Evolutionary conservation across 2,329 filamentous ascomycete species (phyloP), one percentile per base, ranked within the genome.

Genomic region (Thelonectria olida): DNA sequence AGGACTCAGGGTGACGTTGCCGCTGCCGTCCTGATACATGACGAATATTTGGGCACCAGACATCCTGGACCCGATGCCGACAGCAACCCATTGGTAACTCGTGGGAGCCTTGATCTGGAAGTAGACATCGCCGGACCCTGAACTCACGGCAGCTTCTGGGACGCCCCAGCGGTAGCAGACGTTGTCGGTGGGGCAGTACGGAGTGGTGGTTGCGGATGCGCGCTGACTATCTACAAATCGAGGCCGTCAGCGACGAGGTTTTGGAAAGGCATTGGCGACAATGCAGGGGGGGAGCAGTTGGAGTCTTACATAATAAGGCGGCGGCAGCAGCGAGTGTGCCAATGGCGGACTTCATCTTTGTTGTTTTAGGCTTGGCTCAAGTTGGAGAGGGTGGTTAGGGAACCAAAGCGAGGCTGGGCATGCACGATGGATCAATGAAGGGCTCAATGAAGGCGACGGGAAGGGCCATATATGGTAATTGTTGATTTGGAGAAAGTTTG

Each of bases 1-100:
- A 1, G 87, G 81, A 63, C 87, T 89, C 54, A 90, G 71, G 1
- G 88, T 90, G 22, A 90, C 80, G 69, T 90, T 89, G 62, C 84
- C 83, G 4, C 67, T 65, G 60, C 85, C 85, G 64, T 88, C 80
- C 45, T 84, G 76, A 73, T 90, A 90, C 66, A 90, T 79, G 69
- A 90, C 65, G 70, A 90, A 89, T 58, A 90, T 88, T 71, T 87
- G 84, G 50, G 87, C 74, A 28, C 81, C 84, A 13, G 72, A 39
- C 88, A 90, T 90, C 41, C 64, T 61, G 0, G 70, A 67, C 45
- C 88, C 88, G 28, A 84, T 85, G 27, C 85, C 88, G 17, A 90
- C 77, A 8, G 80, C 84, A 15, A 88, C 80, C 88, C 88, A 90
- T 61, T 74, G 68, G 70, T 84, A 84, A 6, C 75, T 76, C 2